These are phyloP conservation scores for Amaranthus hypochondriacus DNA, from an alignment of 148 eudicot genomes.

Conservation along the genomic window DNA sequence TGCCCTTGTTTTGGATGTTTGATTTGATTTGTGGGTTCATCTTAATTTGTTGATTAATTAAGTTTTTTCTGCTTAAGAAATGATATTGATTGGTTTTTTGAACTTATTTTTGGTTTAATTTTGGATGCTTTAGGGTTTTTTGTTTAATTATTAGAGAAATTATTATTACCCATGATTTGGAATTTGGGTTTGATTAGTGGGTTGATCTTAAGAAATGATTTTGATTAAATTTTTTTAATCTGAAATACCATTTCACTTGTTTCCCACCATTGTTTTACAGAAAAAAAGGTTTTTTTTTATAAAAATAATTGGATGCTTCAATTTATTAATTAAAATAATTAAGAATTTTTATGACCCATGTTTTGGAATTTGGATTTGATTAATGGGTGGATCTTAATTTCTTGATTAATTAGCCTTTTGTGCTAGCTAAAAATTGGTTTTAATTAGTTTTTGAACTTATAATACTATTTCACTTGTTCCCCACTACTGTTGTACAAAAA, in stretches of 20 bases:
- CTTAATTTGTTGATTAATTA: constrained; percentile 15
- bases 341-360: not conserved
- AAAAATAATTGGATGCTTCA: too few relatives aligned
- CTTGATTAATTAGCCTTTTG: not conserved
- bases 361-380: not conserved
- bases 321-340: not conserved
- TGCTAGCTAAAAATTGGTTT: too few relatives aligned
- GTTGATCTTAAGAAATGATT: not conserved
- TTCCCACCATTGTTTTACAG: too few relatives aligned
- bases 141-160: not conserved
- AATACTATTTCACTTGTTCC: too few relatives aligned
- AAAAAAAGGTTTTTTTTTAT: too few relatives aligned
- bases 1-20: constrained; percentile 21
- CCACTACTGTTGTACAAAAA: too few relatives aligned
- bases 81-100: not conserved
- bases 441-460: too few relatives aligned
- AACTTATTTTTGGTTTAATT: not conserved
- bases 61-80: not conserved
- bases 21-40: constrained; percentile 27
- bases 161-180: not conserved
- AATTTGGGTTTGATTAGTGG: not conserved
- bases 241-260: too few relatives aligned
- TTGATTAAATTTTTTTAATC: not conserved
- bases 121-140: too few relatives aligned
- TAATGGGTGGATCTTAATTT: constrained; percentile 1